Percentiles rank a stretch among this genome's conserved stretches.
Conservation (phyloP, 2,329 filamentous ascomycete genomes). For the Chaetomium sp. region DNA sequence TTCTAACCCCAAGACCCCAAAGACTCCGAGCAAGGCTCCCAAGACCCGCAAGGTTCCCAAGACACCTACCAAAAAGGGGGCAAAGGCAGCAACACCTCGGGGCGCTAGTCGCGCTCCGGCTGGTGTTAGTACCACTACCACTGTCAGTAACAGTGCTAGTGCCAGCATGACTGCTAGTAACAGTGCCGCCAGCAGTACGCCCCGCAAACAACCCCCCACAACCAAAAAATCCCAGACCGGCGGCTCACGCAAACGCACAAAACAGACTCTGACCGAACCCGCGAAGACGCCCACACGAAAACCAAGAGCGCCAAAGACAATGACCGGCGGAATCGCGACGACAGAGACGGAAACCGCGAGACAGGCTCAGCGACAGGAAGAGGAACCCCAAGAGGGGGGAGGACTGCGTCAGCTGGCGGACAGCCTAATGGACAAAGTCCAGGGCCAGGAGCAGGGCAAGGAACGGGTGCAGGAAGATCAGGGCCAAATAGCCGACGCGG, state of each 20-base stretch:
- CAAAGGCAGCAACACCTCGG: neutral
- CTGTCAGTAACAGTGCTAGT: too few relatives aligned
- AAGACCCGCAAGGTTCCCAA: conserved; percentile 23
- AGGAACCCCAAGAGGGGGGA: too few relatives aligned
- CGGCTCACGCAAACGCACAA: conserved; percentile 20
- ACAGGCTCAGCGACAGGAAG: neutral
- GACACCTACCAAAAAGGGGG: conserved; percentile 1
- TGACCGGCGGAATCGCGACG: neutral
- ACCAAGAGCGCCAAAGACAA: conserved; percentile 3
- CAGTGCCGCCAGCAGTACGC: too few relatives aligned
- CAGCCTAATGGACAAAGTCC: too few relatives aligned
- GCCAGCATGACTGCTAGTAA: too few relatives aligned
- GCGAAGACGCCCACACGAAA: neutral
- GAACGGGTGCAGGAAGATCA: conserved; percentile 1
- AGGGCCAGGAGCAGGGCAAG: neutral
- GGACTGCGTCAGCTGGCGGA: too few relatives aligned
- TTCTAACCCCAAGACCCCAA: too few relatives aligned
- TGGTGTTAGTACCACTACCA: neutral
- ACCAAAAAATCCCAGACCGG: conserved; percentile 4
- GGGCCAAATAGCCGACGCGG: neutral
- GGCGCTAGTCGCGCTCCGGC: conserved; percentile 12
- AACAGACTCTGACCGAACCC: conserved; percentile 10
- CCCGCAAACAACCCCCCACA: conserved; percentile 4
- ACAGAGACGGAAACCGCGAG: conserved; percentile 4
- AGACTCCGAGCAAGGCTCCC: neutral